Evolutionary conservation across 768 basidiomycete species (phyloP), one percentile per base, ranked within the genome.

Genomic region (Pulveroboletus ravenelii): DNA sequence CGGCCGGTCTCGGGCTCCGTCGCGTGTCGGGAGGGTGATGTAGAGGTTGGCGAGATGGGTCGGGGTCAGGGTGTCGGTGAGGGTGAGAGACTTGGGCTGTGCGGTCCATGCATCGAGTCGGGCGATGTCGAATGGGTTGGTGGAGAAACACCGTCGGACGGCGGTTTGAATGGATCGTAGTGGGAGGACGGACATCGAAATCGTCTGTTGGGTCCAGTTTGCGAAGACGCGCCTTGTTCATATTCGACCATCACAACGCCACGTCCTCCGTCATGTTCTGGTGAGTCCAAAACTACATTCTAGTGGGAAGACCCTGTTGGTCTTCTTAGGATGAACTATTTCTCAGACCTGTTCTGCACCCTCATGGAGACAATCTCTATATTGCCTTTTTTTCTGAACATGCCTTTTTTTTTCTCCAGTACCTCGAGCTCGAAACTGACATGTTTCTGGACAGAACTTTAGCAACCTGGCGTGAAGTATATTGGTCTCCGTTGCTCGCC

Each of bases 21-120:
- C 83, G 57, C 85, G 80, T 6, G 86, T 86, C 3, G 86, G 84
- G n/a, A 87, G 72, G 23, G 86, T 86, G 56, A 82, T 71, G 60
- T 78, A 84, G 37, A 87, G 75, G 60, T 84, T 80, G 17, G 80
- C 74, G 55, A 85, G 71, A 52, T 76, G 81, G n/a, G 80, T 80
- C 17, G 73, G 63, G 47, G 72, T 72, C 47, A 87, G 67, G 2
- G 75, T 72, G 57, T 85, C 83, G 6, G 68, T 55, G 32, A 80
- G 65, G 14, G 67, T 59, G 49, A 79, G 70, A 14, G 68, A 68
- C 54, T 78, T 79, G 9, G 77, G 73, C 27, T 73, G 66, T 30
- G 66, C 62, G 45, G 80, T 82, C 81, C 82, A 85, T 37, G 68
- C 62, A 63, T 84, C 77, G 45, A 79, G 74, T 10, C 64, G 59